Conservation (phyloP, 108 stramenopile genomes). For the Fragilaria crotonensis region DNA sequence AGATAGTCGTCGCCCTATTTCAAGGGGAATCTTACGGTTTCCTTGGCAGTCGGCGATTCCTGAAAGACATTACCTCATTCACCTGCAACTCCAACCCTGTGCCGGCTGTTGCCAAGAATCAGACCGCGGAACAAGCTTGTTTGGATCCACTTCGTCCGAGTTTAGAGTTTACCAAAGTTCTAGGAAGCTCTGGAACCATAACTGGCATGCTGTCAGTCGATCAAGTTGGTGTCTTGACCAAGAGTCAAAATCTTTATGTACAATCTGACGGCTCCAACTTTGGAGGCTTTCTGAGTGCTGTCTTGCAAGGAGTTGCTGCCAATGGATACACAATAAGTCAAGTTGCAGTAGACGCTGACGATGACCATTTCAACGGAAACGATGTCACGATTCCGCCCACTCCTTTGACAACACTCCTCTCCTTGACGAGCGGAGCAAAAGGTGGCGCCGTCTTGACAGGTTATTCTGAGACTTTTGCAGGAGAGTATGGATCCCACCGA, state of each 20-base stretch:
- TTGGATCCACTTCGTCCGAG: slow-evolving; percentile 66
- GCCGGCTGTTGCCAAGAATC: slow-evolving; percentile 37
- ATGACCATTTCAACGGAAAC: slow-evolving; percentile 27
- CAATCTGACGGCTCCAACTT: slow-evolving; percentile 50
- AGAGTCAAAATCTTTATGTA: slow-evolving; percentile 48
- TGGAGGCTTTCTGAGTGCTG: slow-evolving; percentile 53
- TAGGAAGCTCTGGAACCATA: slow-evolving; percentile 24
- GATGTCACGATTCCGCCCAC: slow-evolving; percentile 70
- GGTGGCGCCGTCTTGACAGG: slow-evolving; percentile 77
- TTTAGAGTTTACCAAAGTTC: slow-evolving; percentile 59
- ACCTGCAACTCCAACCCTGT: slow-evolving; percentile 39
- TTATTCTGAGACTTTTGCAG: slow-evolving; percentile 70
- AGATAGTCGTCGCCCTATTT: slow-evolving; percentile 77
- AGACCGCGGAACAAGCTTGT: slow-evolving; percentile 49
- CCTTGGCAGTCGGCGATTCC: slow-evolving; percentile 59
- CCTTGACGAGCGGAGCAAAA: slow-evolving; percentile 35
- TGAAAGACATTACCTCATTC: slow-evolving; percentile 70
- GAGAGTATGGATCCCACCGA: slow-evolving; percentile 66
- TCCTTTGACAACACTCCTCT: slow-evolving; percentile 58
- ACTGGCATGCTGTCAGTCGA: slow-evolving; percentile 78
- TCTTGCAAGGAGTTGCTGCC: slow-evolving; percentile 46
- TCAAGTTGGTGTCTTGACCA: slow-evolving; percentile 62
- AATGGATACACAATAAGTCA: slow-evolving; percentile 27
- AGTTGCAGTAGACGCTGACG: slow-evolving; percentile 34
- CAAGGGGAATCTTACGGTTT: slow-evolving; percentile 78